Percentiles rank a stretch among this genome's conserved stretches.
Evolutionary conservation across 164 flowering plant genomes (phyloP).

Genomic region (Piper betle): DNA sequence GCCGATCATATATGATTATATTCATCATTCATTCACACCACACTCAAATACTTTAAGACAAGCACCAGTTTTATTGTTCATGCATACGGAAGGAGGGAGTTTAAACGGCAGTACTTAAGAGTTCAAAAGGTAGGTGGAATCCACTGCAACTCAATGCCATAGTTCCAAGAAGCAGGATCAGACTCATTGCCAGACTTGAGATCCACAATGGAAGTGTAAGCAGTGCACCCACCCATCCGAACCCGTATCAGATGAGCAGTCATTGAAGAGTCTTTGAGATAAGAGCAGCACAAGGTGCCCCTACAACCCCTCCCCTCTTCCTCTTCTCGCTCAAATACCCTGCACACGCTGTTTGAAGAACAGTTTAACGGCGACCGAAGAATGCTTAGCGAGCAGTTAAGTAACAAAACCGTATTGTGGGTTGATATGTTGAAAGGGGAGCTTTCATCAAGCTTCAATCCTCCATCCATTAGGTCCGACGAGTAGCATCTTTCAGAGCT

Average conservation of each 20-base stretch:
- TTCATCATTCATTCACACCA: no score
- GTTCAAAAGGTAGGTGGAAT: slow-evolving; percentile 13
- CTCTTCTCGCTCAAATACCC: slow-evolving; percentile 26
- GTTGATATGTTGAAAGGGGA: slow-evolving; percentile 45
- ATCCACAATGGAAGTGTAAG: slow-evolving; percentile 42
- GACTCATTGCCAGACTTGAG: slow-evolving; percentile 10
- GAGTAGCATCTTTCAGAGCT: slow-evolving; percentile 24
- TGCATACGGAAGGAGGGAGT: no score
- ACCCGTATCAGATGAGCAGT: slow-evolving; percentile 35
- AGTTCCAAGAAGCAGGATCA: slow-evolving; percentile 32
- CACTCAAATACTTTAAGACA: no score
- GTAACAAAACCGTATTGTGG: slow-evolving; percentile 39
- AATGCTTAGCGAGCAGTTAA: slow-evolving; percentile 31
- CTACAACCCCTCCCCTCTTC: slow-evolving; percentile 23
- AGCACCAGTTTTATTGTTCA: no score
- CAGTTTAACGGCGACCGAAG: slow-evolving; percentile 48
- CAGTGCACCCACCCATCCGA: slow-evolving; percentile 48
- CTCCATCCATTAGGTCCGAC: slow-evolving; percentile 32
- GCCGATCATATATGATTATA: no score
- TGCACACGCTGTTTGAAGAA: slow-evolving; percentile 36
- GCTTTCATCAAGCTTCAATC: slow-evolving; percentile 31
- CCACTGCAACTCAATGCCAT: slow-evolving; percentile 52
- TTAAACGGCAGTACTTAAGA: no score
- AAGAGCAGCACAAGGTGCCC: slow-evolving; percentile 40
- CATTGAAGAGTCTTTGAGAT: slow-evolving; percentile 39